A percentile compares a stretch with the other conserved stretches of the same genome.
Conservation (phyloP, 108 stramenopile genomes). For the Stephanodiscus triporus region DNA sequence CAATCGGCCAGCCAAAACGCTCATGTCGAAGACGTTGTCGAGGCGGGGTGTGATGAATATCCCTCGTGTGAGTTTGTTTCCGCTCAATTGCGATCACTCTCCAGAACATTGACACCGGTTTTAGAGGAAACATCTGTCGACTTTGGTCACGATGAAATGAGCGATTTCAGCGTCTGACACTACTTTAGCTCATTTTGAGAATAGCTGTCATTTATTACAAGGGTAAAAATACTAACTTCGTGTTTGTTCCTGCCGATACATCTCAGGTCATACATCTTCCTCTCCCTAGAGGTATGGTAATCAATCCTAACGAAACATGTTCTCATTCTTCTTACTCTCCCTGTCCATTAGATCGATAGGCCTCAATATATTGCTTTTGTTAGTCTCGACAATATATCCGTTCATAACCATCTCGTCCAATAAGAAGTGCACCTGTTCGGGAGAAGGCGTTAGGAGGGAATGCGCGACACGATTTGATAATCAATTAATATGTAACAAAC, state of each 20-base stretch:
- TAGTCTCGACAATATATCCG: constrained; percentile 92
- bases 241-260: background rate
- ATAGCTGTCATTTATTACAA: too few relatives aligned
- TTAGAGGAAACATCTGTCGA: background rate
- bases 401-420: constrained; percentile 97
- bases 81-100: background rate
- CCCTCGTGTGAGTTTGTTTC: background rate
- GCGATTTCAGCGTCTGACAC: background rate
- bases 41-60: background rate
- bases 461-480: background rate
- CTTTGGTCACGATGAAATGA: background rate
- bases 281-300: background rate
- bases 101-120: background rate
- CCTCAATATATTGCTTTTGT: constrained; percentile 87
- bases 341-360: constrained; percentile 91
- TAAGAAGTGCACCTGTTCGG: constrained; percentile 95
- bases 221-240: background rate
- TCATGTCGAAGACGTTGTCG: too few relatives aligned
- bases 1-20: too few relatives aligned
- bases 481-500: constrained; percentile 63
- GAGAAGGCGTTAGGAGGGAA: background rate
- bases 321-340: constrained; percentile 82
- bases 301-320: constrained; percentile 80
- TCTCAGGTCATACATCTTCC: background rate
- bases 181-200: too few relatives aligned